Evolutionary conservation across 2,329 filamentous ascomycete genomes (phyloP).

Genomic region (Daldinia sp.): DNA sequence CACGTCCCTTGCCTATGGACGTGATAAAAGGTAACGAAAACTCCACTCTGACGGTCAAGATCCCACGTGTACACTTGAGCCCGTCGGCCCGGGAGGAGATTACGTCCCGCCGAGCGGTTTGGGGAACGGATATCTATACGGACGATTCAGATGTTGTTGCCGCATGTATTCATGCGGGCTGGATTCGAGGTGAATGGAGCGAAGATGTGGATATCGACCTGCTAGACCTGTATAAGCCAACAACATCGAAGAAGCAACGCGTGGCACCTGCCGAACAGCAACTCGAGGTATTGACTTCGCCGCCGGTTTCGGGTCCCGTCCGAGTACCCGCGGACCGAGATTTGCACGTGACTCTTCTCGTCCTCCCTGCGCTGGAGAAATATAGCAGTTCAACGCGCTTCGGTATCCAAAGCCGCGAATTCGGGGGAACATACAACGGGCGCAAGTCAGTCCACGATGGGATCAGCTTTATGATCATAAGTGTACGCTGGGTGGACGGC

Average conservation of each 20-base stretch:
- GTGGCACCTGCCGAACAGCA: conserved; percentile 42
- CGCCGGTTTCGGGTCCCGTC: conserved; percentile 69
- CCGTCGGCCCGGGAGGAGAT: conserved; percentile 80
- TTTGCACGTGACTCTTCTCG: conserved; percentile 84
- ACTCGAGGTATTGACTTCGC: conserved; percentile 58
- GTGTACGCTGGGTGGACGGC: conserved; percentile 85
- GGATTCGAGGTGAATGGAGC: conserved; percentile 88
- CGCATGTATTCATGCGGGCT: conserved; percentile 91
- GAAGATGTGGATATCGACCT: conserved; percentile 77
- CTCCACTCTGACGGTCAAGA: conserved; percentile 87
- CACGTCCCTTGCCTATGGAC: conserved; percentile 79
- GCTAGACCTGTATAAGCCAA: conserved; percentile 62
- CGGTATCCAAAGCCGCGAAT: conserved; percentile 83
- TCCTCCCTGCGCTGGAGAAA: conserved; percentile 79
- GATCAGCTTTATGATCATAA: conserved; percentile 85
- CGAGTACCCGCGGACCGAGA: conserved; percentile 74
- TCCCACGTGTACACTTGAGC: conserved; percentile 80
- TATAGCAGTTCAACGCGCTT: conserved; percentile 80
- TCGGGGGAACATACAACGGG: conserved; percentile 64
- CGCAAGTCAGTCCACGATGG: conserved; percentile 73
- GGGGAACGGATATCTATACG: conserved; percentile 94
- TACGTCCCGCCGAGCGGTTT: conserved; percentile 79
- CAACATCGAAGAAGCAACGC: conserved; percentile 48
- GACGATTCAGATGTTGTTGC: conserved; percentile 95
- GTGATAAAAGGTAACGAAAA: conserved; percentile 79